These are phyloP conservation scores for Microsporum ferrugineum DNA, from an alignment of 2,329 filamentous ascomycete genomes.

Conservation along the genomic window DNA sequence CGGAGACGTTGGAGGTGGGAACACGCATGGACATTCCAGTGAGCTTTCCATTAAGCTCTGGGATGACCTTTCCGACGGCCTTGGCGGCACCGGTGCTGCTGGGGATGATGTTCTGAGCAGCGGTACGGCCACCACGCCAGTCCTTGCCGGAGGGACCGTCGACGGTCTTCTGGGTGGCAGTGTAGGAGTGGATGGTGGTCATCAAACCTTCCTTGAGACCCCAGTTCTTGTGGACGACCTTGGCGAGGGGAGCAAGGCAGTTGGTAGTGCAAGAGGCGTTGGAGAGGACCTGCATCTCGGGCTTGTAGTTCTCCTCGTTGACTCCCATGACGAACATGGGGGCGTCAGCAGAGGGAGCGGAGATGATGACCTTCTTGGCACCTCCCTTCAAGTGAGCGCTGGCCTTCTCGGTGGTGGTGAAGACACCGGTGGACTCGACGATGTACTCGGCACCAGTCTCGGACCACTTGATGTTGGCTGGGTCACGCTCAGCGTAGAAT, in stretches of 20 bases:
- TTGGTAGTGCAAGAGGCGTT: conserved; percentile 99
- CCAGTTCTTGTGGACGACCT: conserved; percentile 98
- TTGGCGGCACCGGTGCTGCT: conserved; percentile 98
- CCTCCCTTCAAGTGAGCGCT: conserved; percentile 87
- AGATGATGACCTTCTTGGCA: conserved; percentile 90
- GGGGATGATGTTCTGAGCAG: conserved; percentile 99
- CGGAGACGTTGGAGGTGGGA: conserved; percentile 95
- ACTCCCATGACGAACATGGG: conserved; percentile 99
- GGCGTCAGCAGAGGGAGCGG: conserved; percentile 55
- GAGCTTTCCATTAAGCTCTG: conserved; percentile 95
- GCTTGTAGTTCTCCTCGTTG: conserved; percentile 89
- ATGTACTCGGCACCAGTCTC: conserved; percentile 84
- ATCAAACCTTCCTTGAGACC: conserved; percentile 96
- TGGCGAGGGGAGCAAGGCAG: conserved; percentile 97
- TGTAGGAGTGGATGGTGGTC: conserved; percentile 99
- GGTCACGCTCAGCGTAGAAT: conserved; percentile 91
- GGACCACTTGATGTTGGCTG: conserved; percentile 77
- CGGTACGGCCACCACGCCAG: conserved; percentile 97
- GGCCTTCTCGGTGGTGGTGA: conserved; percentile 97
- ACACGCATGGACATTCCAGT: conserved; percentile 99
- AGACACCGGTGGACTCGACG: conserved; percentile 96
- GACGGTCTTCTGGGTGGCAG: conserved; percentile 98
- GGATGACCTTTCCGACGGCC: conserved; percentile 99
- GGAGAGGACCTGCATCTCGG: conserved; percentile 85
- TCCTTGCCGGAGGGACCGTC: conserved; percentile 97